phyloP scores from a whole-genome alignment of 2,329 filamentous ascomycete species.

The Emergomyces africanus region DNA sequence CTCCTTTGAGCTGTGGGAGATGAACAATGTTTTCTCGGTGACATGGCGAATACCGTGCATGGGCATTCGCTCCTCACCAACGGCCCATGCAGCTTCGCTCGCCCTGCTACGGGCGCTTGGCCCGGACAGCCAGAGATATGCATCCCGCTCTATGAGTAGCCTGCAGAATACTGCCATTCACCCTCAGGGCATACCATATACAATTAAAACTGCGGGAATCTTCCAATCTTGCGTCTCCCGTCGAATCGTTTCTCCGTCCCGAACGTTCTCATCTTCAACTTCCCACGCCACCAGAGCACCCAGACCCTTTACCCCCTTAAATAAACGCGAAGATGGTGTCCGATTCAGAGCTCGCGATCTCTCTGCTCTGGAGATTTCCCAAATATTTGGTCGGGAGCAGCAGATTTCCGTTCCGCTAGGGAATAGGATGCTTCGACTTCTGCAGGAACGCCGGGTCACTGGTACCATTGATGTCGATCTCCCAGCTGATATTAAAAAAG shows the following conservation, averaged over 20 bases:
- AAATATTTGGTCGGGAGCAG: slow-evolving; percentile 23
- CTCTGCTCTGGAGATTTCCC: slow-evolving; percentile 12
- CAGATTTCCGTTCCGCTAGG: slow-evolving; percentile 20
- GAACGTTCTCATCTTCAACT: neutral
- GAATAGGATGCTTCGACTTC: slow-evolving; percentile 26
- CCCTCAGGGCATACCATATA: neutral
- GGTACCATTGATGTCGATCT: slow-evolving; percentile 35
- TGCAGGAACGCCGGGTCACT: slow-evolving; percentile 31
- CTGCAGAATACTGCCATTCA: neutral
- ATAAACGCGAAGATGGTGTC: slow-evolving; percentile 17
- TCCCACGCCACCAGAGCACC: neutral
- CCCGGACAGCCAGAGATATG: slow-evolving; percentile 1
- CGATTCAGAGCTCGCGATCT: slow-evolving; percentile 19
- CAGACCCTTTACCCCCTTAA: neutral
- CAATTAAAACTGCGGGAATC: neutral
- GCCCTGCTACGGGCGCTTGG: slow-evolving; percentile 1
- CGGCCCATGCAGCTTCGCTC: slow-evolving; percentile 4
- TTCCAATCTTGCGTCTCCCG: neutral
- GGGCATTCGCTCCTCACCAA: slow-evolving; percentile 19
- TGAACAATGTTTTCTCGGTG: slow-evolving; percentile 31
- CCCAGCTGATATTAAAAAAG: slow-evolving; percentile 25
- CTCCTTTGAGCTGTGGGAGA: slow-evolving; percentile 10
- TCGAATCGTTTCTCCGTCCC: neutral
- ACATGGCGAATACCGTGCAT: slow-evolving; percentile 30
- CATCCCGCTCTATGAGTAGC: neutral